Percentiles rank a stretch among this genome's conserved stretches.
phyloP scores from a whole-genome alignment of 352 stramenopile species.

The Phytophthora kernoviae region DNA sequence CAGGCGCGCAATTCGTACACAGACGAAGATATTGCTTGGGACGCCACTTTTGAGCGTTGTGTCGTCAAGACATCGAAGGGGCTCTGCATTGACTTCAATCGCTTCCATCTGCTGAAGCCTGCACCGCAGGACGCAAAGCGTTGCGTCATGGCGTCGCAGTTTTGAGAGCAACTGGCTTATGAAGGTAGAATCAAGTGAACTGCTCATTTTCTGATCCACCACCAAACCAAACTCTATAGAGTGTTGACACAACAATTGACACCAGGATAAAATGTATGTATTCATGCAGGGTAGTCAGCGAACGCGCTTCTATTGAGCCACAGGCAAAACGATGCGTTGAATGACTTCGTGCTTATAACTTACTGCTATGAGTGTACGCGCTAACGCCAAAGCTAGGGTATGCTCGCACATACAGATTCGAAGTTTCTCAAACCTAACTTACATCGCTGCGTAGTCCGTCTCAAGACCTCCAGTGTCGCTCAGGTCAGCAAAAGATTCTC shows the following conservation, averaged over 20 bases:
- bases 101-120: constrained; percentile 77
- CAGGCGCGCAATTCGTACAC: constrained; percentile 85
- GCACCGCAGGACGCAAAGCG: constrained; percentile 60
- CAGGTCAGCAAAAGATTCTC: constrained; percentile 28
- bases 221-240: no score
- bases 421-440: not conserved
- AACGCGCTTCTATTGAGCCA: no score
- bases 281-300: no score
- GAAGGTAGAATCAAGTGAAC: no score
- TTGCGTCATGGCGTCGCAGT: constrained; percentile 49
- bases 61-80: constrained; percentile 59
- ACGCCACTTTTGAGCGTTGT: constrained; percentile 80
- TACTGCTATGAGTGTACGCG: no score
- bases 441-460: constrained; percentile 33
- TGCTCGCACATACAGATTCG: not conserved
- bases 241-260: no score
- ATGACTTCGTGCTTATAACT: no score
- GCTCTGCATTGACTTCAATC: constrained; percentile 82
- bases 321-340: no score
- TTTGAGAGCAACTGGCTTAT: constrained; percentile 15
- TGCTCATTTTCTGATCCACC: no score
- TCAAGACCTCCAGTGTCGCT: constrained; percentile 23
- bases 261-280: no score
- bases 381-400: no score
- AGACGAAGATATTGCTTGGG: constrained; percentile 80